Evolutionary conservation across 2,329 filamentous ascomycete species (phyloP).

Genomic region (Calonectria pteridis): DNA sequence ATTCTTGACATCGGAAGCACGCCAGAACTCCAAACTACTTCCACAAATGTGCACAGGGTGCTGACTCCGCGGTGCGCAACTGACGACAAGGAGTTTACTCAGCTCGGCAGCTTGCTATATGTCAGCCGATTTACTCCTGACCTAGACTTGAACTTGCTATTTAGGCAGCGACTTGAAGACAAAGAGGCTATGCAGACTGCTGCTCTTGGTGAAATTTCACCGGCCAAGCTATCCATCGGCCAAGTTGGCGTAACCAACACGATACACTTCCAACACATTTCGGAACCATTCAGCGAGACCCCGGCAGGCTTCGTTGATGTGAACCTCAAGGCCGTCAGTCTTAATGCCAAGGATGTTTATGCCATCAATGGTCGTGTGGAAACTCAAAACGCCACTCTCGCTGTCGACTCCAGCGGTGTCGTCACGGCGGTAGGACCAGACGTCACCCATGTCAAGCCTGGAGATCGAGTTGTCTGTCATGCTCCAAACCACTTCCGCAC

Average conservation of each 20-base stretch:
- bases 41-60: background rate
- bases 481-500: conserved; percentile 1
- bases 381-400: background rate
- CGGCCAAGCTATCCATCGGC: background rate
- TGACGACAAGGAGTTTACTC: background rate
- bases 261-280: background rate
- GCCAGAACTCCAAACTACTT: background rate
- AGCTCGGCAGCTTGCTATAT: background rate
- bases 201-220: background rate
- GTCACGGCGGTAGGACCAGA: background rate
- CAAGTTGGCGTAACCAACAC: background rate
- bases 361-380: background rate
- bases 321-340: background rate
- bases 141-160: background rate
- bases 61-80: background rate
- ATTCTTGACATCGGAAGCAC: background rate
- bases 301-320: background rate
- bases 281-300: background rate
- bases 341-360: background rate
- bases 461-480: background rate
- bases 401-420: background rate
- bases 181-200: background rate
- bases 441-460: background rate
- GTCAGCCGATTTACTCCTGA: background rate
- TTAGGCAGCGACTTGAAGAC: background rate